Conservation (phyloP, 2,329 filamentous ascomycete species). For the Ophiostoma sp. region DNA sequence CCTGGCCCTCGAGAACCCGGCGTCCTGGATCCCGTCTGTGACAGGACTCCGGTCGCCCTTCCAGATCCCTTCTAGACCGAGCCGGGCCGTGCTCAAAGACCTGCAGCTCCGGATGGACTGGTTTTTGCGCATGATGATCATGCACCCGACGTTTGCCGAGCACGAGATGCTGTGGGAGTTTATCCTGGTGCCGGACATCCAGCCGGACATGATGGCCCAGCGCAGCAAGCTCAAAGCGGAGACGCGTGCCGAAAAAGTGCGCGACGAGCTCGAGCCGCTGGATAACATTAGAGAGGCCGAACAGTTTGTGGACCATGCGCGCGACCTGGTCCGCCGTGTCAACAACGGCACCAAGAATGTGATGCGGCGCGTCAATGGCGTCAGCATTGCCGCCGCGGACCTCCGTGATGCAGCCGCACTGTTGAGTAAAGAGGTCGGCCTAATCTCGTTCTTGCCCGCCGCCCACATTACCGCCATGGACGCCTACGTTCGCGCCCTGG, state of each 20-base stretch:
- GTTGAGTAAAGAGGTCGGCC: slow-evolving; percentile 46
- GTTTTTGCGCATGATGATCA: slow-evolving; percentile 82
- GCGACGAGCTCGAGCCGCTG: slow-evolving; percentile 84
- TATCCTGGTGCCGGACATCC: slow-evolving; percentile 92
- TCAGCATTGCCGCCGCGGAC: slow-evolving; percentile 65
- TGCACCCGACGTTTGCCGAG: slow-evolving; percentile 88
- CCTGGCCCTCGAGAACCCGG: slow-evolving; percentile 84
- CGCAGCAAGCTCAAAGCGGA: slow-evolving; percentile 85
- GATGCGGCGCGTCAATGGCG: slow-evolving; percentile 73
- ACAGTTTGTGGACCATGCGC: slow-evolving; percentile 85
- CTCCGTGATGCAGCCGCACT: slow-evolving; percentile 65
- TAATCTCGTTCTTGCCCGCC: slow-evolving; percentile 66
- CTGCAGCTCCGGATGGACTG: slow-evolving; percentile 83
- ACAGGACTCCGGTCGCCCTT: slow-evolving; percentile 81
- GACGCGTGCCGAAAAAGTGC: slow-evolving; percentile 76
- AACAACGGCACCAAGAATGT: slow-evolving; percentile 81
- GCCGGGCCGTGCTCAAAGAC: slow-evolving; percentile 80
- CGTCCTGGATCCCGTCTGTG: slow-evolving; percentile 87
- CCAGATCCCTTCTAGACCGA: slow-evolving; percentile 89
- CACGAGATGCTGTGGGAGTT: slow-evolving; percentile 99
- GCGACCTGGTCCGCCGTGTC: slow-evolving; percentile 83
- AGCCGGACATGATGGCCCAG: slow-evolving; percentile 85
- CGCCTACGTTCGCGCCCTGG: slow-evolving; percentile 66
- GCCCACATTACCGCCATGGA: slow-evolving; percentile 70
- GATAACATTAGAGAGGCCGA: slow-evolving; percentile 85